Evolutionary conservation across 2,329 filamentous ascomycete genomes (phyloP), one percentile per base, ranked within the genome.

Genomic region (Venturia nashicola): DNA sequence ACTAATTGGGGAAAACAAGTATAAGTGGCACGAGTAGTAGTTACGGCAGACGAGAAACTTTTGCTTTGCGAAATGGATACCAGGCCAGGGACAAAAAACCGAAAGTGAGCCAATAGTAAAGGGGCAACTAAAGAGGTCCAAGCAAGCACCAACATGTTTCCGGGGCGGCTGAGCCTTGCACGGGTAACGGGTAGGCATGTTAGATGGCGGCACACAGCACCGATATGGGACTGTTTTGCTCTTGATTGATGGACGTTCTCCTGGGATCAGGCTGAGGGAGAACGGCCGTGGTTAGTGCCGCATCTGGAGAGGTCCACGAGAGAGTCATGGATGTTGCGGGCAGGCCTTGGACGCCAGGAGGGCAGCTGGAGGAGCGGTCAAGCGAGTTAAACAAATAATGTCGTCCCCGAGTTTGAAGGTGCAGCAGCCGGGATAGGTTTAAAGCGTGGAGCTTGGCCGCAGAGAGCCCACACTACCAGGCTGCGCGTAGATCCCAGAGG

Each of bases 1-100:
- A 63, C 61, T 63, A 63, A 51, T 63, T 63, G 39, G 48, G 61
- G 23, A 63, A 43, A 44, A 43, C 61, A 57, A 36, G 61, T 51
- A 34, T 48, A 62, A 46, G 60, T 62, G 60, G 60, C 60, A 62
- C 60, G 42, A 39, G 34, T 42, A 16, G 36, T 59, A 59, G 20
- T 60, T 63, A 27, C 61, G 61, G 61, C 61, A 54, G 61, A 55
- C 36, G 3, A 27, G 20, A 42, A n/a, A 44, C 23, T 44, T 63
- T 57, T 55, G 40, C 61, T 23, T 59, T 48, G 51, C 42, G 48
- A 63, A 9, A 54, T 54, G 43, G 61, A 43, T 43, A 16, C 23
- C 36, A 27, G 16, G 48, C n/a, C 32, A 27, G 51, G 23, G 32
- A 48, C 48, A 20, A 48, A 39, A 34, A 36, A 36, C 32, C 61